Evolutionary conservation across 345 rosid genomes (phyloP).

Genomic region (Kandelia obovata): DNA sequence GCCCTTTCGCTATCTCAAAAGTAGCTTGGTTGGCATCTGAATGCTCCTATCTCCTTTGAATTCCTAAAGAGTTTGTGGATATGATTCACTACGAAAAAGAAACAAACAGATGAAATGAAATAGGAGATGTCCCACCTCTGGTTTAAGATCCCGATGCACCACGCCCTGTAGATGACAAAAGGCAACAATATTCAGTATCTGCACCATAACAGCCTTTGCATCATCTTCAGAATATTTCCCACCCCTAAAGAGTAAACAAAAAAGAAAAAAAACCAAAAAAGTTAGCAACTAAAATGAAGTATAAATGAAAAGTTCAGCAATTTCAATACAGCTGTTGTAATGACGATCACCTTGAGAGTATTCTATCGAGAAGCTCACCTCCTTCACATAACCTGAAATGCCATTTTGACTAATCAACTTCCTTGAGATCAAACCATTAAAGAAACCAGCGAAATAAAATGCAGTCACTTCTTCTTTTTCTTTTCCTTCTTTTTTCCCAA

Average conservation of each 20-base stretch:
- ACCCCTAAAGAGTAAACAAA: conserved; percentile 43
- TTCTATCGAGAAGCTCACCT: conserved; percentile 95
- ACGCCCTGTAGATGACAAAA: conserved; percentile 97
- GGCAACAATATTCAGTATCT: conserved; percentile 77
- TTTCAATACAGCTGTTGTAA: neutral
- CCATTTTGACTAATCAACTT: conserved; percentile 15
- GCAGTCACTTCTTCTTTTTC: neutral
- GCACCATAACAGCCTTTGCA: conserved; percentile 77
- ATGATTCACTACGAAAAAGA: conserved; percentile 12
- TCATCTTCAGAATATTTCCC: conserved; percentile 91
- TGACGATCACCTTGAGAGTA: conserved; percentile 73
- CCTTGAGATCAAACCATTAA: neutral
- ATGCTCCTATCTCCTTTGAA: too few relatives aligned
- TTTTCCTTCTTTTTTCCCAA: neutral
- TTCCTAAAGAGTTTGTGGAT: neutral
- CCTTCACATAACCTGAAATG: conserved; percentile 84
- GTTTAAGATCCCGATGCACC: conserved; percentile 95
- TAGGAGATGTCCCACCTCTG: conserved; percentile 56
- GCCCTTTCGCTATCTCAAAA: neutral
- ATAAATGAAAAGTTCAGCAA: neutral
- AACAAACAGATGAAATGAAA: neutral
- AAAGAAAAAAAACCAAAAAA: neutral
- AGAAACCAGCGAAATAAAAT: neutral
- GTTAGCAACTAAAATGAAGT: conserved; percentile 21
- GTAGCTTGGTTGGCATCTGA: too few relatives aligned